Conservation (phyloP, 108 stramenopile genomes). For the Fragilaria radians region DNA sequence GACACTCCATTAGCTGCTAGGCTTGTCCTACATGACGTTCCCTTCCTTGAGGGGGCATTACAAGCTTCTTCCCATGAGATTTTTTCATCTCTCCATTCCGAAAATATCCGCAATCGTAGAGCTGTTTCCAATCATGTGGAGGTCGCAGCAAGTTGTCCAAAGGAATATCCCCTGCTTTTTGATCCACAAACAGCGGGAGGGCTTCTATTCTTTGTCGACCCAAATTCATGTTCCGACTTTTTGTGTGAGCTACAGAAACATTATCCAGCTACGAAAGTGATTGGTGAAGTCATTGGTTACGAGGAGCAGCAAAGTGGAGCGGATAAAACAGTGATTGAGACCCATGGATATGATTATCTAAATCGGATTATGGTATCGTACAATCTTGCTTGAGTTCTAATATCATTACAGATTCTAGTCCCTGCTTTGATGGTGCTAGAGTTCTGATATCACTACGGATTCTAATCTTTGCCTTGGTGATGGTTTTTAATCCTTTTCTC, state of each 20-base stretch:
- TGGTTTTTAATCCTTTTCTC: no score
- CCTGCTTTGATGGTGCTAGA: no score
- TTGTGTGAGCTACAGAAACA: neutral
- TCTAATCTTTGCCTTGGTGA: no score
- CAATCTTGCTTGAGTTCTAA: no score
- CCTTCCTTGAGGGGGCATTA: conserved; percentile 29
- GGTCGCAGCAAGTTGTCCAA: conserved; percentile 5
- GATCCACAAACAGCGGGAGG: conserved; percentile 70
- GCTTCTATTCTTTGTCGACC: conserved; percentile 39
- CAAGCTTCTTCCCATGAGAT: conserved; percentile 24
- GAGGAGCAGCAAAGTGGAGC: neutral
- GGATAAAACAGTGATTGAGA: no score
- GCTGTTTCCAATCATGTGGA: conserved; percentile 25
- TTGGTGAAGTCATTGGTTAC: conserved; percentile 13
- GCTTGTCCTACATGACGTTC: conserved; percentile 18
- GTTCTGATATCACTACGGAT: no score
- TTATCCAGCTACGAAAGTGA: neutral
- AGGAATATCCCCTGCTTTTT: conserved; percentile 24
- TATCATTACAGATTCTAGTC: no score
- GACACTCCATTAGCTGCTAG: conserved; percentile 9
- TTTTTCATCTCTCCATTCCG: conserved; percentile 31
- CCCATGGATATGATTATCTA: no score
- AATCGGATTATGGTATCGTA: no score
- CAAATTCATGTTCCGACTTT: conserved; percentile 4
- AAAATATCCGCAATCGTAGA: conserved; percentile 22